Conservation (phyloP, 108 stramenopile species). For the Skeletonema potamos region DNA sequence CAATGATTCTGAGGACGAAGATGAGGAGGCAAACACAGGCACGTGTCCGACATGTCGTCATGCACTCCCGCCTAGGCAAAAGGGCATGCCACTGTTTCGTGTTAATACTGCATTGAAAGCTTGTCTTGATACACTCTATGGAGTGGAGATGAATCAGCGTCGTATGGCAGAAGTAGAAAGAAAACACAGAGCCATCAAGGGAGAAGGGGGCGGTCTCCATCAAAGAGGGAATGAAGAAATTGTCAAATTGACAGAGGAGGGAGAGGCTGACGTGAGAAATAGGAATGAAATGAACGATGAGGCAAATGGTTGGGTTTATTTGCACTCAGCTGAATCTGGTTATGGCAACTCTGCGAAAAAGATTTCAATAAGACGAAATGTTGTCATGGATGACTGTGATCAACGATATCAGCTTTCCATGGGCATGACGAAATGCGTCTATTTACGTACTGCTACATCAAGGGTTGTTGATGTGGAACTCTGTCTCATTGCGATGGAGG, state of each 20-base stretch:
- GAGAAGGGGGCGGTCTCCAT: constrained; percentile 55
- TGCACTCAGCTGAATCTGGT: constrained; percentile 6
- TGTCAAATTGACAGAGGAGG: constrained; percentile 19
- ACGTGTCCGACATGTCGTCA: constrained; percentile 60
- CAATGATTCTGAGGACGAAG: neutral
- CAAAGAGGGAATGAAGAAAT: constrained; percentile 46
- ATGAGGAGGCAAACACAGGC: constrained; percentile 8
- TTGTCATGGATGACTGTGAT: constrained; percentile 59
- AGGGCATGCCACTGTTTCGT: neutral
- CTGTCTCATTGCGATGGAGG: constrained; percentile 65
- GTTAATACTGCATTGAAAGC: constrained; percentile 55
- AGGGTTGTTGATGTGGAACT: constrained; percentile 42
- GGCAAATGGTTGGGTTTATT: constrained; percentile 22
- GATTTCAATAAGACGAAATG: constrained; percentile 47
- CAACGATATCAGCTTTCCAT: constrained; percentile 57
- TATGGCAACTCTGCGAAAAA: neutral
- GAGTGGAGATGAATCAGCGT: constrained; percentile 39
- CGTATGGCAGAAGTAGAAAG: constrained; percentile 19
- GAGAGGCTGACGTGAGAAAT: constrained; percentile 2
- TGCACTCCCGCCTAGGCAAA: neutral
- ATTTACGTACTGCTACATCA: neutral
- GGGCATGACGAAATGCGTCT: constrained; percentile 21
- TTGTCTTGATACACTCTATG: constrained; percentile 50
- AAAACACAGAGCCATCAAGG: constrained; percentile 9
- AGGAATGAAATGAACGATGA: constrained; percentile 11